Evolutionary conservation across 2,329 filamentous ascomycete species (phyloP), one percentile per base, ranked within the genome.

Genomic region (Ampelomyces quisqualis): DNA sequence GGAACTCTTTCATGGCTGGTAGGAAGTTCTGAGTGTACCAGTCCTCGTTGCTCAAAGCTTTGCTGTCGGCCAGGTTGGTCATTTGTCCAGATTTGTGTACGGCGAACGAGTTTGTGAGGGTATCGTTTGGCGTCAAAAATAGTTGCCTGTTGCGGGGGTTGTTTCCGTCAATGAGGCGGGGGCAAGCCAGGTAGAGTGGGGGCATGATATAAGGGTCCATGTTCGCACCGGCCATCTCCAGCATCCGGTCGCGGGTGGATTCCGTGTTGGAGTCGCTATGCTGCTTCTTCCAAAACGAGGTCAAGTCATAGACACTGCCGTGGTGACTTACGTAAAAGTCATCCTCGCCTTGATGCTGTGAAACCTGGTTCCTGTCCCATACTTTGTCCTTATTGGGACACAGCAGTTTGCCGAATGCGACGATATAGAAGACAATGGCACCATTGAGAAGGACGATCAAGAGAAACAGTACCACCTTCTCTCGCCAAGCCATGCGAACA

Each of bases 401-500:
- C 3, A 97, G 75, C 1, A 98, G 68, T 40, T 79, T 81, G 22
- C 91, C 90, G 57, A 98, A 93, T 26, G 73, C 81, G 49, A 96
- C 79, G 57, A 98, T 96, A 79, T 89, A 95, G 72, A 98, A 98
- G 43, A 96, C 77, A 47, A 98, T 80, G 19, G 80, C 62, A 26
- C 65, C 89, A 69, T 98, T 98, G 53, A 95, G 70, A 9, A 98
- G 58, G 20, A 87, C 65, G 55, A 98, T 97, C 37, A 95, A 58
- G 43, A 87, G 74, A 32, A 90, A 82, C 8, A 98, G 74, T 0
- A 93, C 85, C 8, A 98, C 36, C 70, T 98, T 98, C 63, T 98
- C 93, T 69, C 93, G 81, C 93, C 93, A 98, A 0, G 93, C 93
- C 81, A 96, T 87, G 18, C 93, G 87, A 7, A 98, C 89, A 70